Evolutionary conservation across 306 rosid genomes (phyloP).

Genomic region (Boehmeria nivea): DNA sequence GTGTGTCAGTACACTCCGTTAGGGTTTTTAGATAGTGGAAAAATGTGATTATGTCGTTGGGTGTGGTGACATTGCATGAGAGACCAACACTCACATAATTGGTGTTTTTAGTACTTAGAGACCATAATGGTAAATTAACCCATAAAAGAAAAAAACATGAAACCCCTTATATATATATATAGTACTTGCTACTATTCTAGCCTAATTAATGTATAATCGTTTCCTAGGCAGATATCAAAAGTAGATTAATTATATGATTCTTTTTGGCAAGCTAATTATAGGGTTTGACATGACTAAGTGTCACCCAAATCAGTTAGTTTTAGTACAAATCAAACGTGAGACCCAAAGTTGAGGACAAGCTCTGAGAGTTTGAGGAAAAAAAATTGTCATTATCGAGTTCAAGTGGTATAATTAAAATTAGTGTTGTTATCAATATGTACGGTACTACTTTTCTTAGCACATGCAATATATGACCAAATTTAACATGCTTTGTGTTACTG

Average conservation of each 20-base stretch:
- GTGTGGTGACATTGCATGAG: constrained; percentile 59
- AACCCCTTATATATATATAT: neutral
- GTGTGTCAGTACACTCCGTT: constrained; percentile 28
- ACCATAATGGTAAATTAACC: constrained; percentile 21
- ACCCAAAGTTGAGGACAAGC: constrained; percentile 25
- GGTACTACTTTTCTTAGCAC: neutral
- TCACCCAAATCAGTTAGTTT: constrained; percentile 23
- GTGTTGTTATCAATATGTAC: constrained; percentile 6
- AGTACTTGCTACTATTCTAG: neutral
- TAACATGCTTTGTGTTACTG: neutral
- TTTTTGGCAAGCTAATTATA: neutral
- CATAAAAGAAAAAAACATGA: neutral
- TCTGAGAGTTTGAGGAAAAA: neutral
- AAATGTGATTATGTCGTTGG: constrained; percentile 53
- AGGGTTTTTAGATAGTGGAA: constrained; percentile 27
- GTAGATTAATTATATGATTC: neutral
- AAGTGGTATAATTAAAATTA: constrained; percentile 12
- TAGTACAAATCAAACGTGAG: constrained; percentile 33
- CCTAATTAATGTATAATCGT: constrained; percentile 1
- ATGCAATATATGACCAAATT: neutral
- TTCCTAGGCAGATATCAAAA: neutral
- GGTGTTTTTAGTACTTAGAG: constrained; percentile 7
- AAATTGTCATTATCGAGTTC: constrained; percentile 32
- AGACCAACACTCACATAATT: constrained; percentile 26
- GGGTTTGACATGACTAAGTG: constrained; percentile 45